These are phyloP conservation scores for Camellia oleifera DNA, from an alignment of 179 eudicot species.

Conservation along the genomic window DNA sequence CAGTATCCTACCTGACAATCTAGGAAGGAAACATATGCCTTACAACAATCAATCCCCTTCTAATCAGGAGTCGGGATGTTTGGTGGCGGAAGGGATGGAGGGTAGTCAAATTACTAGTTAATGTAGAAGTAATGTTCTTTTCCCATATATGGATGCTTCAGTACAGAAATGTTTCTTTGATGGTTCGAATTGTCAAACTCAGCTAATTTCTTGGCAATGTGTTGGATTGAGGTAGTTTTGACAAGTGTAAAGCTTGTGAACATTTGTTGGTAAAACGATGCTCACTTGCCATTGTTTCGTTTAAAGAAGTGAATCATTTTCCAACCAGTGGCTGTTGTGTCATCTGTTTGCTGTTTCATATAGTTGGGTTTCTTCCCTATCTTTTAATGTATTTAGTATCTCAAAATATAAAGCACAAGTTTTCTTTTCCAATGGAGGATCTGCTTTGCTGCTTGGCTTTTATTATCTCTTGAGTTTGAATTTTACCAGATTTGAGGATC, in stretches of 20 bases:
- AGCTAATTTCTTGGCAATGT: neutral
- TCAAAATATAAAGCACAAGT: neutral
- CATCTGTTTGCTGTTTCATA: neutral
- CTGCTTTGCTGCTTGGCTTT: neutral
- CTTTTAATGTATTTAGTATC: neutral
- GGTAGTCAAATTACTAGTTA: neutral
- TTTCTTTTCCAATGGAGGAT: neutral
- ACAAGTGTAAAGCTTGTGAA: neutral
- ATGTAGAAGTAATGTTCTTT: neutral
- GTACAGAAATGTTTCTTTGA: neutral
- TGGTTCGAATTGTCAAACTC: neutral
- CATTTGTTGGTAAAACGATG: neutral
- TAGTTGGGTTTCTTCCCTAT: neutral
- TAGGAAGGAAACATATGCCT: neutral
- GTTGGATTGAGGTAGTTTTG: neutral
- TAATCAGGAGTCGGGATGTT: neutral
- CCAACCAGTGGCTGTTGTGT: neutral
- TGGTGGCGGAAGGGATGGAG: neutral
- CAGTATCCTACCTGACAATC: constrained; percentile 10
- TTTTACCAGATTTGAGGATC: neutral
- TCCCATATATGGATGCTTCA: neutral
- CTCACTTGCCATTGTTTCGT: neutral
- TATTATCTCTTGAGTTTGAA: neutral
- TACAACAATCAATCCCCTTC: neutral
- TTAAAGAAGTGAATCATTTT: neutral